Percentiles rank a stretch among this genome's conserved stretches.
Conservation (phyloP, 1,284 basidiomycete species). For the Rhodofomes roseus region DNA sequence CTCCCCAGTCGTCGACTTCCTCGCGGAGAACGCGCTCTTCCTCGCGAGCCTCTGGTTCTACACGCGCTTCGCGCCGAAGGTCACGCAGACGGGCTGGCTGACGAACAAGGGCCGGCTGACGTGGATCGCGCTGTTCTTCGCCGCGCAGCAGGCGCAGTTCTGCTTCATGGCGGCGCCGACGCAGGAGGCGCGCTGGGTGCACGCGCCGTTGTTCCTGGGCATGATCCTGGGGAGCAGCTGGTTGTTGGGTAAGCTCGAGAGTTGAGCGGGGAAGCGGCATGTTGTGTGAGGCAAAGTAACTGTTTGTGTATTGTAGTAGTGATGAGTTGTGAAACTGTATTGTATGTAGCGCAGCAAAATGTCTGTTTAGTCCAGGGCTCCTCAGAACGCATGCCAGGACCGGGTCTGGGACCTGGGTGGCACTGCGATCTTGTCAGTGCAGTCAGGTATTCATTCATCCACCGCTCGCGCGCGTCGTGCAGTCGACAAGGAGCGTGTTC, state of each 20-base stretch:
- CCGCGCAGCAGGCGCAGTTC: conserved; percentile 28
- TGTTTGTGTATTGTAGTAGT: background rate
- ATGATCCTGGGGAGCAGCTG: conserved; percentile 26
- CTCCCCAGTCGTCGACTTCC: conserved; percentile 21
- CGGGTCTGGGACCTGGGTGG: too few species aligned
- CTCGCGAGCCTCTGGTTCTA: conserved; percentile 25
- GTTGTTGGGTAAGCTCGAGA: conserved; percentile 26
- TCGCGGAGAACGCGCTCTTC: conserved; percentile 25
- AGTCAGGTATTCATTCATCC: too few species aligned
- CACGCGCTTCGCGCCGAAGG: conserved; percentile 20
- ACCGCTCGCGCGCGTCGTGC: too few species aligned
- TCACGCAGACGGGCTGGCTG: conserved; percentile 20
- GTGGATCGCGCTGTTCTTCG: conserved; percentile 20
- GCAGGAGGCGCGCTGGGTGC: conserved; percentile 26
- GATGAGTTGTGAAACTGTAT: background rate
- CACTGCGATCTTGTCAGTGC: too few species aligned
- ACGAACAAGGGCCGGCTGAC: conserved; percentile 18
- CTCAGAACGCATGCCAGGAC: too few species aligned
- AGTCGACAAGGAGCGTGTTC: too few species aligned
- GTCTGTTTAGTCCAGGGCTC: too few species aligned
- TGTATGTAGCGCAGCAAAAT: too few species aligned
- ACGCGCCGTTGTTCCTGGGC: conserved; percentile 26
- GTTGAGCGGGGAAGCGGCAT: conserved; percentile 2
- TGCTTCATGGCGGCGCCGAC: conserved; percentile 29
- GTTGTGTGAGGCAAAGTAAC: background rate